Percentiles rank a stretch among this genome's conserved stretches.
phyloP scores from a whole-genome alignment of 2,329 filamentous ascomycete species.

The Cryphonectria parasitica region DNA sequence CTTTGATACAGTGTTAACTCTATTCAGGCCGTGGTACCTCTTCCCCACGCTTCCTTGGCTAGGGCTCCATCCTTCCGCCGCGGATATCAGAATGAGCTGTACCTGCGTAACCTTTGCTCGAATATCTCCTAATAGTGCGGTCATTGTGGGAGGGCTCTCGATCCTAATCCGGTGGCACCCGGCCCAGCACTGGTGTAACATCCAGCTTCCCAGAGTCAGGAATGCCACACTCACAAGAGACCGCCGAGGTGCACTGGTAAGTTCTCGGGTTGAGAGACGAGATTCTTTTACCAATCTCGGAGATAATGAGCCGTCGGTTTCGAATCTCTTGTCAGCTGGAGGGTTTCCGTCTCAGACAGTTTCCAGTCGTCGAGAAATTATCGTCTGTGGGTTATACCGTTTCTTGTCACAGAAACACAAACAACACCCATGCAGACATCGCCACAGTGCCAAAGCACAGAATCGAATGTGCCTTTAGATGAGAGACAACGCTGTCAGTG shows the following conservation, averaged over 20 bases:
- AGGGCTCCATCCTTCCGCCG: background rate
- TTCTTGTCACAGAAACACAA: background rate
- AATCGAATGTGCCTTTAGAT: background rate
- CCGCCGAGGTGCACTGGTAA: background rate
- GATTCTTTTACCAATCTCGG: background rate
- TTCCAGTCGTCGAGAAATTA: background rate
- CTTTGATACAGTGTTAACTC: slow-evolving; percentile 19
- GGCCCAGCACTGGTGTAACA: background rate
- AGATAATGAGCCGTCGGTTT: background rate
- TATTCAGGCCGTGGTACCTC: slow-evolving; percentile 9
- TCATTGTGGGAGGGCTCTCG: background rate
- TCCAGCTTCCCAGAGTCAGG: background rate
- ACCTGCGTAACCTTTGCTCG: background rate
- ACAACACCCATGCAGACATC: background rate
- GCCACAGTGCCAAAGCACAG: background rate
- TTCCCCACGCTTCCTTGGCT: background rate
- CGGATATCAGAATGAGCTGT: background rate
- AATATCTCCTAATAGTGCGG: background rate
- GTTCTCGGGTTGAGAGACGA: background rate
- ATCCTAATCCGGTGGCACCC: background rate
- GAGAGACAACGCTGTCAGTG: background rate
- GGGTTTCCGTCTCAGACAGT: background rate
- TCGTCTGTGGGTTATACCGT: background rate
- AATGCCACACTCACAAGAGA: background rate
- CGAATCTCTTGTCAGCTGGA: background rate